Evolutionary conservation across 306 rosid genomes (phyloP), one percentile per base, ranked within the genome.

Genomic region (Oemleria cerasiformis): DNA sequence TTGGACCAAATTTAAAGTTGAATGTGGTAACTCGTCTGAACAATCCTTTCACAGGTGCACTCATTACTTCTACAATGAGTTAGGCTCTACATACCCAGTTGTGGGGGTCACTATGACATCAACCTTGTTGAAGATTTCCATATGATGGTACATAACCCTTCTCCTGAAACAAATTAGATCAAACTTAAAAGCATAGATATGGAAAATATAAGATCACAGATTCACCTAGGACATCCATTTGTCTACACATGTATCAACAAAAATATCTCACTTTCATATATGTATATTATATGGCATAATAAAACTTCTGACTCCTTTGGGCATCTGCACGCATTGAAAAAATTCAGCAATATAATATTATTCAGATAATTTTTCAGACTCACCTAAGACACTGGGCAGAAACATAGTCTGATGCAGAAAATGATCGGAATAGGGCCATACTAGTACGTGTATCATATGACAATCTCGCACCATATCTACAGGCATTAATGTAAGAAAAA

Each of bases 101-200:
- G 97, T 93, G 41, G 98, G 98, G 73, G 98, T 91, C 81, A 91
- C 96, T 59, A 93, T 88, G 79, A 93, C 80, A 78, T 93, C 98
- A 59, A 88, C 96, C 74, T 86, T 86, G 86, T 87, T 93, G 86
- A 93, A 90, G 68, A 93, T 91, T 74, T 88, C 94, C 94, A 93
- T 82, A 85, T 84, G 91, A 79, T 90, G 76, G 85, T 93, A 60
- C 98, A 93, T 93, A 61, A 81, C 68, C 83, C 98, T 93, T 75
- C 97, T 86, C 82, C 98, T 93, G 90, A 80, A 83, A 82, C 50
- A 71, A 72, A 70, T 42, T 59, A 19, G 8, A 23, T 3, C 7
- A 36, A 75, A 54, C 45, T 81, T 62, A 59, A 71, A 64, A 74
- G 55, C 8, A 36, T 49, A 68, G 50, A 42, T 9, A 55, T 13